These are phyloP conservation scores for Nannizziopsis barbatae DNA, from an alignment of 2,329 filamentous ascomycete species.

Conservation along the genomic window DNA sequence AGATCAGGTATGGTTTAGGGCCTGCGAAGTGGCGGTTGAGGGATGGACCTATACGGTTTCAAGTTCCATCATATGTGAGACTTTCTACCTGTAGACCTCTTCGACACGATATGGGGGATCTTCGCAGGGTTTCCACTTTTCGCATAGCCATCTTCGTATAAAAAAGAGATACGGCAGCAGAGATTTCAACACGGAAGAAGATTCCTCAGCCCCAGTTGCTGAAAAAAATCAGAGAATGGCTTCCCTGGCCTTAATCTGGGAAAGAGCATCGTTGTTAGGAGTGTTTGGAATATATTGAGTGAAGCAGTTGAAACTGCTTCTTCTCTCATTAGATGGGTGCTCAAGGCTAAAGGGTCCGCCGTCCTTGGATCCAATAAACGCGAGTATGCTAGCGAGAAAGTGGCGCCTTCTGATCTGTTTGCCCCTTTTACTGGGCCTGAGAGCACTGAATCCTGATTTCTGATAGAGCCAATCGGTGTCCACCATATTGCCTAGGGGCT, in stretches of 20 bases:
- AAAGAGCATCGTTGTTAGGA: neutral
- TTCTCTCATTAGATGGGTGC: too few species aligned
- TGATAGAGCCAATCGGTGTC: too few species aligned
- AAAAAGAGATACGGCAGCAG: conserved; percentile 34
- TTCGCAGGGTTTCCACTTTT: conserved; percentile 37
- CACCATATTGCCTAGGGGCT: too few species aligned
- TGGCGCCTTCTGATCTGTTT: too few species aligned
- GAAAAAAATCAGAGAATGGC: conserved; percentile 11
- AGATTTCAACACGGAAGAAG: conserved; percentile 41
- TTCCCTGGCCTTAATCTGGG: neutral
- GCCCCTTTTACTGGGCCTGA: too few species aligned
- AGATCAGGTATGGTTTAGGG: conserved; percentile 19
- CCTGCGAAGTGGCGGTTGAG: conserved; percentile 29
- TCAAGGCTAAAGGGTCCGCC: too few species aligned
- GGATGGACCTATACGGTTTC: conserved; percentile 27
- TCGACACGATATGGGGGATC: conserved; percentile 32
- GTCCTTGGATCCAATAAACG: too few species aligned
- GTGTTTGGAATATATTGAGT: neutral
- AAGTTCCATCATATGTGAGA: conserved; percentile 29
- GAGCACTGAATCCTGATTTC: too few species aligned
- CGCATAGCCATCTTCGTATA: conserved; percentile 22
- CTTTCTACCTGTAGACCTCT: conserved; percentile 32
- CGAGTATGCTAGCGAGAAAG: too few species aligned
- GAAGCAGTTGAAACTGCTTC: too few species aligned
- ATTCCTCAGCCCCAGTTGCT: conserved; percentile 35